Conservation (phyloP, 2,329 filamentous ascomycete genomes). For the Tolypocladium guangdongense region DNA sequence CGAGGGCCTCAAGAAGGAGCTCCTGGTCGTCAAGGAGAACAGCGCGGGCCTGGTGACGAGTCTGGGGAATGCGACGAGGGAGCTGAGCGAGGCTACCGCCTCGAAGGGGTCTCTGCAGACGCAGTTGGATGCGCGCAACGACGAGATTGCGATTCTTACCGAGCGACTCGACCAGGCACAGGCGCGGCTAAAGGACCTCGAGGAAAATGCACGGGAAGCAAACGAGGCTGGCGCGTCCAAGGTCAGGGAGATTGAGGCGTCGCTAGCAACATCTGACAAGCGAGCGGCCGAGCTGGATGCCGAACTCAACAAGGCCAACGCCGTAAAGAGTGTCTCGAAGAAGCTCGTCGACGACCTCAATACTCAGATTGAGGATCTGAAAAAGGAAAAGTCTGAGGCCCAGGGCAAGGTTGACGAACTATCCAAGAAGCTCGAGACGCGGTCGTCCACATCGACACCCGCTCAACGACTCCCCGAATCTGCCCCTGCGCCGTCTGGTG, state of each 20-base stretch:
- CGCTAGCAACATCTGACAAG: slow-evolving; percentile 23
- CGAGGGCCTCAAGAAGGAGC: slow-evolving; percentile 54
- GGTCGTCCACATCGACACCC: slow-evolving; percentile 10
- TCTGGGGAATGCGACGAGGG: slow-evolving; percentile 55
- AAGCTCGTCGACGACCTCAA: slow-evolving; percentile 27
- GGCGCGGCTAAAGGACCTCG: slow-evolving; percentile 31
- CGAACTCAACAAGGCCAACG: slow-evolving; percentile 27
- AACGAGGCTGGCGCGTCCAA: slow-evolving; percentile 19
- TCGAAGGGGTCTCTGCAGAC: slow-evolving; percentile 35
- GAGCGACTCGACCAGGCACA: slow-evolving; percentile 34
- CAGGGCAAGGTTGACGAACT: slow-evolving; percentile 27
- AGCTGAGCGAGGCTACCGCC: slow-evolving; percentile 38
- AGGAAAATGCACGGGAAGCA: slow-evolving; percentile 23
- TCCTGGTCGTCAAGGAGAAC: slow-evolving; percentile 61
- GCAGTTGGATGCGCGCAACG: slow-evolving; percentile 35
- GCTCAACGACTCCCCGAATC: slow-evolving; percentile 12
- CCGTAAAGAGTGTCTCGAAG: slow-evolving; percentile 29
- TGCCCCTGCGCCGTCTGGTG: slow-evolving; percentile 12
- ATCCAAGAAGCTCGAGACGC: slow-evolving; percentile 29
- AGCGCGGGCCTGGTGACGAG: slow-evolving; percentile 54
- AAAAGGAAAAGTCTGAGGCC: slow-evolving; percentile 20
- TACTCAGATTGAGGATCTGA: slow-evolving; percentile 24
- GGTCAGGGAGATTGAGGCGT: slow-evolving; percentile 23
- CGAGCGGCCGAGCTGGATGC: slow-evolving; percentile 26
- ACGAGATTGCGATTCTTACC: slow-evolving; percentile 38